These are phyloP conservation scores for Neoboletus magnificus DNA, from an alignment of 768 basidiomycete genomes.

Conservation along the genomic window DNA sequence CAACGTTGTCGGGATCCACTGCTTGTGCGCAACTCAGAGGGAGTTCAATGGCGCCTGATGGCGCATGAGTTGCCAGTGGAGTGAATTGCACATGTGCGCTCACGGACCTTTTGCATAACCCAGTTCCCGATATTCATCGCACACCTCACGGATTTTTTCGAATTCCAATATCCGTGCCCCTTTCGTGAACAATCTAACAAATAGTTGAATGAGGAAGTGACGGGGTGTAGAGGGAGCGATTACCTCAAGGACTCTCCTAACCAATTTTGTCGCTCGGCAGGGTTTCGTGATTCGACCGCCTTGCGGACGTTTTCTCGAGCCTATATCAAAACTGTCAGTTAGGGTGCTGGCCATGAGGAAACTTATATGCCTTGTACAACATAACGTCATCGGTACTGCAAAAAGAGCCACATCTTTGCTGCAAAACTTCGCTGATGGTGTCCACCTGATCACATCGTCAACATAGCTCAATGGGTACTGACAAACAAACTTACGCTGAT, in stretches of 20 bases:
- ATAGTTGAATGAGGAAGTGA: slow-evolving; percentile 2
- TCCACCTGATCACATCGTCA: slow-evolving; percentile 64
- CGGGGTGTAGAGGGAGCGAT: slow-evolving; percentile 6
- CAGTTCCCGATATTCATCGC: slow-evolving; percentile 85
- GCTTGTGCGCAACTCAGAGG: slow-evolving; percentile 80
- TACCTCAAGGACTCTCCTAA: slow-evolving; percentile 87
- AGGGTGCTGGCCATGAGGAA: not conserved
- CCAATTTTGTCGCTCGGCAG: slow-evolving; percentile 70
- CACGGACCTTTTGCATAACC: slow-evolving; percentile 74
- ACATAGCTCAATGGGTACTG: not conserved
- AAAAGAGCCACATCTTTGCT: slow-evolving; percentile 94
- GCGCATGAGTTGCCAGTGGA: not conserved
- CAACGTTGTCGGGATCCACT: slow-evolving; percentile 72
- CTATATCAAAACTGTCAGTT: slow-evolving; percentile 36
- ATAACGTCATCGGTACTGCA: slow-evolving; percentile 98
- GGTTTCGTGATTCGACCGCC: slow-evolving; percentile 77
- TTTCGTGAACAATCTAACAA: slow-evolving; percentile 76
- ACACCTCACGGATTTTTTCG: slow-evolving; percentile 80
- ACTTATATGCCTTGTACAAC: slow-evolving; percentile 76
- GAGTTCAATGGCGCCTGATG: slow-evolving; percentile 75
- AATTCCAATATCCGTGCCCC: slow-evolving; percentile 82
- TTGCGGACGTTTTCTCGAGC: slow-evolving; percentile 92
- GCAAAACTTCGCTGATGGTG: slow-evolving; percentile 91
- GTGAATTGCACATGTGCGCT: not conserved
- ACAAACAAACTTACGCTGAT: slow-evolving; percentile 63